Conservation (phyloP, 208 protist species). For the Leishmania amazonensis region DNA sequence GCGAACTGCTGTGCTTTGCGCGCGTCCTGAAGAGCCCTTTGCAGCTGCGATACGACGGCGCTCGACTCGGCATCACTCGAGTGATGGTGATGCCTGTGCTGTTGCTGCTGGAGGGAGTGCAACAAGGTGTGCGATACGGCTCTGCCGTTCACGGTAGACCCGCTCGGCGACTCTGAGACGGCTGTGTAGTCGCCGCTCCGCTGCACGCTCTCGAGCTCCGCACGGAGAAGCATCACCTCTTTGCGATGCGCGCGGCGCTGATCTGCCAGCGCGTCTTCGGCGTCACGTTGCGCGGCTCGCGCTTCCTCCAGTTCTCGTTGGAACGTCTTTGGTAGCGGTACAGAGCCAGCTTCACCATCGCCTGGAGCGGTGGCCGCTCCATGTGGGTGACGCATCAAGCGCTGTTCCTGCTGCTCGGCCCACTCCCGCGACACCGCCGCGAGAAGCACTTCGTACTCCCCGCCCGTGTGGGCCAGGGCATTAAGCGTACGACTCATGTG, state of each 20-base stretch:
- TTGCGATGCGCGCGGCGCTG: constrained; percentile 16
- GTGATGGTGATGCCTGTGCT: constrained; percentile 1
- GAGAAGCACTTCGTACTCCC: constrained; percentile 26
- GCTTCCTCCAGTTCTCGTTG: constrained; percentile 11
- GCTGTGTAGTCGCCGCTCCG: not conserved
- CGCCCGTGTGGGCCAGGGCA: constrained; percentile 33
- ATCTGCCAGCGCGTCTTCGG: constrained; percentile 23
- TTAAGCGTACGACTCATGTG: constrained; percentile 29
- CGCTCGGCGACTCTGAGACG: not conserved
- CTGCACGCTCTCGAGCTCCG: constrained; percentile 26
- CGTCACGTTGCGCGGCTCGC: constrained; percentile 16
- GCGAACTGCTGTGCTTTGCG: constrained; percentile 33
- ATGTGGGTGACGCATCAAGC: not conserved
- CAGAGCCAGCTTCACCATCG: not conserved
- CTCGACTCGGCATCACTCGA: not conserved
- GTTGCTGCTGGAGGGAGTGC: constrained; percentile 25
- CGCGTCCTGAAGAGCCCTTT: constrained; percentile 22
- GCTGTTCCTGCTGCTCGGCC: constrained; percentile 5
- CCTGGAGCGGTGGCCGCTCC: not conserved
- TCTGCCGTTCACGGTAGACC: constrained; percentile 1
- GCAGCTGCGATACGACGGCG: constrained; percentile 18
- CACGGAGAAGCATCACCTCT: constrained; percentile 25
- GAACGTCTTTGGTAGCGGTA: not conserved
- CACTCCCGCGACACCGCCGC: constrained; percentile 18
- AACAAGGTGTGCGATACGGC: constrained; percentile 15